Conservation (phyloP, 2,329 filamentous ascomycete species). For the Fusarium poae region DNA sequence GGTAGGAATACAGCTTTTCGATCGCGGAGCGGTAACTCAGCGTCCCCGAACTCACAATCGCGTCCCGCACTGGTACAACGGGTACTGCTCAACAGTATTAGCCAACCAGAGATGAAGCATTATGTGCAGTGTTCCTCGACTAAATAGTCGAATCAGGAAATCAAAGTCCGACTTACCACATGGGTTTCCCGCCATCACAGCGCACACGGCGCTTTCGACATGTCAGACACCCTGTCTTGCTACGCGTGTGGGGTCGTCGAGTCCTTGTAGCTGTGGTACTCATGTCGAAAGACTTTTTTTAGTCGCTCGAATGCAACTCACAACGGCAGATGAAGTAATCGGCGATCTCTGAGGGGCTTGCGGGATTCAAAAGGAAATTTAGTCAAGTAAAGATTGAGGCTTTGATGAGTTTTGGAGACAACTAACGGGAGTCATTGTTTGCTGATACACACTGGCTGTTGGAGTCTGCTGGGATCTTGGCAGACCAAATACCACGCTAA, state of each 20-base stretch:
- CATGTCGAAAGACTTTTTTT: neutral
- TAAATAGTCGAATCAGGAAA: conserved; percentile 1
- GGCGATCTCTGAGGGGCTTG: neutral
- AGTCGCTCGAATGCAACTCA: neutral
- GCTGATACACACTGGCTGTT: neutral
- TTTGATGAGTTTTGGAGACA: neutral
- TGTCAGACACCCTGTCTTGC: conserved; percentile 39
- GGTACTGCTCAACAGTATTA: conserved; percentile 7
- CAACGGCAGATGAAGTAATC: neutral
- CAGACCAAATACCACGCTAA: neutral
- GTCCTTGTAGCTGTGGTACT: conserved; percentile 10
- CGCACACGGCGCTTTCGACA: conserved; percentile 44
- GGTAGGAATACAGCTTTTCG: conserved; percentile 37
- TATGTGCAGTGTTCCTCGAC: neutral
- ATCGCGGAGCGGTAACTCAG: conserved; percentile 43
- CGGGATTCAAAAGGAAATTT: neutral
- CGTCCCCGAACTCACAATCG: conserved; percentile 34
- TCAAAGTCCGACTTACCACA: conserved; percentile 33
- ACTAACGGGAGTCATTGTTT: neutral
- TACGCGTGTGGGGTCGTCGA: conserved; percentile 42
- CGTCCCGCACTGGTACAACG: conserved; percentile 31
- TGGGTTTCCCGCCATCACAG: conserved; percentile 38
- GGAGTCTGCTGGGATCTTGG: fast-evolving
- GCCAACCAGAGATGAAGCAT: neutral
- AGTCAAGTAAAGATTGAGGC: neutral